phyloP scores from a whole-genome alignment of 2,329 filamentous ascomycete species.

The Paramyrothecium sp. region DNA sequence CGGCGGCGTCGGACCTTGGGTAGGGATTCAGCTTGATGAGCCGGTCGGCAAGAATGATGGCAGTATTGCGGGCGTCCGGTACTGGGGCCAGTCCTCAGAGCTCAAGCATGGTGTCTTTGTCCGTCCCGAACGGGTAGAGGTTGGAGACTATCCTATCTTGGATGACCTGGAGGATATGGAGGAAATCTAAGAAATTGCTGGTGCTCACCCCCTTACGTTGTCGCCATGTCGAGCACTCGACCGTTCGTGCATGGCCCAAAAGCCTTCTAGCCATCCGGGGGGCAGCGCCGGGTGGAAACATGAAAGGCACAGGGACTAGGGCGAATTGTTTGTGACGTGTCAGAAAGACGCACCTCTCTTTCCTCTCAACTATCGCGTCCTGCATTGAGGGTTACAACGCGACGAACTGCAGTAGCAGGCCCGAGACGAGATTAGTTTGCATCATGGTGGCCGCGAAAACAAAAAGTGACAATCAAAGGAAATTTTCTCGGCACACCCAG shows the following conservation, averaged over 20 bases:
- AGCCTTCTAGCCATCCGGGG: not conserved
- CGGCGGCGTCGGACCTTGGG: conserved; percentile 63
- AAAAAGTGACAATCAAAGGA: no score
- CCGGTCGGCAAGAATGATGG: conserved; percentile 83
- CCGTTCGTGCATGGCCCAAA: no score
- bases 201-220: no score
- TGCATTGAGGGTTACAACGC: not conserved
- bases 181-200: conserved; percentile 66
- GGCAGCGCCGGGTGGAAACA: not conserved
- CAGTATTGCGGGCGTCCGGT: conserved; percentile 63
- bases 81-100: conserved; percentile 65
- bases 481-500: no score
- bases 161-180: conserved; percentile 78
- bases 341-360: not conserved
- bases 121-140: conserved; percentile 73
- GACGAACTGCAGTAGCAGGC: not conserved
- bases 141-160: conserved; percentile 68
- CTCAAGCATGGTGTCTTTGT: conserved; percentile 78
- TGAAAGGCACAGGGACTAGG: not conserved
- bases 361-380: not conserved
- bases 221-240: no score
- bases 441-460: not conserved
- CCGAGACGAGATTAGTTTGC: not conserved
- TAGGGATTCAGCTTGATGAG: conserved; percentile 75
- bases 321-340: not conserved